Conservation (phyloP, 192 early-diverging fungal species). For the Linnemannia zychae region DNA sequence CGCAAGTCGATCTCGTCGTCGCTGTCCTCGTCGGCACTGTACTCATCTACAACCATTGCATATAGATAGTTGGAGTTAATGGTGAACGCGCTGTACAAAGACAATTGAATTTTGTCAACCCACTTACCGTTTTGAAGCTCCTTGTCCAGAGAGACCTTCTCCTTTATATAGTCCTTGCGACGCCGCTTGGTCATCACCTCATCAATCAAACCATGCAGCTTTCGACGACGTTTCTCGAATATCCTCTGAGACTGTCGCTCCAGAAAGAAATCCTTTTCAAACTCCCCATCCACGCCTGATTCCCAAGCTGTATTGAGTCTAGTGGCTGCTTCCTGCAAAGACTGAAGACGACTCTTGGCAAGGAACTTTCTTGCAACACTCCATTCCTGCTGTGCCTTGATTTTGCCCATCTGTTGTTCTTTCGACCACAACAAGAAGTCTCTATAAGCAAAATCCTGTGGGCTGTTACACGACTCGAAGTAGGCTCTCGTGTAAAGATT, state of each 20-base stretch:
- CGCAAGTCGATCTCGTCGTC: slow-evolving; percentile 21
- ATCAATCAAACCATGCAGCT: slow-evolving; percentile 20
- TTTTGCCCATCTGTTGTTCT: slow-evolving; percentile 17
- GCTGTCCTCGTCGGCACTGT: slow-evolving; percentile 1
- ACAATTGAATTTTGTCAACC: slow-evolving; percentile 1
- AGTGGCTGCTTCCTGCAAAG: slow-evolving; percentile 9
- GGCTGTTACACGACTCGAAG: slow-evolving; percentile 8
- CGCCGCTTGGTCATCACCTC: slow-evolving; percentile 16
- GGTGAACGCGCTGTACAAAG: slow-evolving; percentile 10
- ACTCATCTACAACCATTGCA: slow-evolving; percentile 14
- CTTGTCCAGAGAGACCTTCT: slow-evolving; percentile 19
- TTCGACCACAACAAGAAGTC: slow-evolving; percentile 19
- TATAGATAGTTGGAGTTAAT: slow-evolving; percentile 7
- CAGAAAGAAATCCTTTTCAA: slow-evolving; percentile 24
- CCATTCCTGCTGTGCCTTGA: slow-evolving; percentile 19
- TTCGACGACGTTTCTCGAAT: slow-evolving; percentile 10
- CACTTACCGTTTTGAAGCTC: slow-evolving; percentile 24
- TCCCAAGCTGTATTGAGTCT: slow-evolving; percentile 14
- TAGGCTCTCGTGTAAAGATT: slow-evolving; percentile 19
- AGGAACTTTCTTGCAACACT: slow-evolving; percentile 17
- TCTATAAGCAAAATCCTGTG: slow-evolving; percentile 10
- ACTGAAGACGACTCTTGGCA: neutral
- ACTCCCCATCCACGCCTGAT: neutral
- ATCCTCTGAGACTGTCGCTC: slow-evolving; percentile 14
- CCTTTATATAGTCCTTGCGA: slow-evolving; percentile 20